Evolutionary conservation across 2,329 filamentous ascomycete species (phyloP).

Genomic region (Hymenoscyphus occultus): DNA sequence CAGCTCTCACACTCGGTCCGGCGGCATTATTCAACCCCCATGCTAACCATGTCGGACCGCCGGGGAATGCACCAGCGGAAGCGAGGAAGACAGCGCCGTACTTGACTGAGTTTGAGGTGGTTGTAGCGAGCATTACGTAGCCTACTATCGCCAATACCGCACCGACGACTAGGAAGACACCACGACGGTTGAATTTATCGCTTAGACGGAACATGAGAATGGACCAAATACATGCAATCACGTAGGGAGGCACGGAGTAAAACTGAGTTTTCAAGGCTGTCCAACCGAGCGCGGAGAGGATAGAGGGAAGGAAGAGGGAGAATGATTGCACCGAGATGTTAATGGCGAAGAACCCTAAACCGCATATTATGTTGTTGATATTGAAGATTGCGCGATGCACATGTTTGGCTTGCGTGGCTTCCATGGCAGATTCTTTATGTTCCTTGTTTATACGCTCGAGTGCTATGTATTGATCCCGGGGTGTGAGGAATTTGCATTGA

Average conservation of each 20-base stretch:
- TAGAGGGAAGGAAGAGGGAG: slow-evolving; percentile 52
- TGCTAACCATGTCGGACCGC: slow-evolving; percentile 44
- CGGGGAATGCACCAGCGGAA: slow-evolving; percentile 44
- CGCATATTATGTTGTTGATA: slow-evolving; percentile 26
- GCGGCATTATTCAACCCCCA: slow-evolving; percentile 48
- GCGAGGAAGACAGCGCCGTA: slow-evolving; percentile 45
- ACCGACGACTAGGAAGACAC: slow-evolving; percentile 48
- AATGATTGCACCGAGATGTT: slow-evolving; percentile 45
- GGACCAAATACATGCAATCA: slow-evolving; percentile 60
- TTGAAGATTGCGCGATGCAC: slow-evolving; percentile 42
- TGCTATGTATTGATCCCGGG: slow-evolving; percentile 43
- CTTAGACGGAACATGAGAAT: slow-evolving; percentile 47
- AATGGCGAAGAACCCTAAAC: slow-evolving; percentile 37
- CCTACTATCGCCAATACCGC: slow-evolving; percentile 31
- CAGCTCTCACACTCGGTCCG: slow-evolving; percentile 43
- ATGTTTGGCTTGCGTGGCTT: slow-evolving; percentile 40
- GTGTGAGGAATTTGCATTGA: slow-evolving; percentile 42
- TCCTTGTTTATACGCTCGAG: slow-evolving; percentile 40
- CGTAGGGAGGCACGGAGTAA: slow-evolving; percentile 47
- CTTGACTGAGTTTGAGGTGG: slow-evolving; percentile 33
- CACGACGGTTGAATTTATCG: slow-evolving; percentile 47
- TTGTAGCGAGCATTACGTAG: slow-evolving; percentile 39
- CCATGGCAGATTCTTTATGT: slow-evolving; percentile 39
- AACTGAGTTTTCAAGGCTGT: slow-evolving; percentile 46
- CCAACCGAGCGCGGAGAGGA: slow-evolving; percentile 22